A percentile compares a stretch with the other conserved stretches of the same genome.
phyloP scores from a whole-genome alignment of 1,284 basidiomycete genomes.

The Mycosarcoma mackinlayi region DNA sequence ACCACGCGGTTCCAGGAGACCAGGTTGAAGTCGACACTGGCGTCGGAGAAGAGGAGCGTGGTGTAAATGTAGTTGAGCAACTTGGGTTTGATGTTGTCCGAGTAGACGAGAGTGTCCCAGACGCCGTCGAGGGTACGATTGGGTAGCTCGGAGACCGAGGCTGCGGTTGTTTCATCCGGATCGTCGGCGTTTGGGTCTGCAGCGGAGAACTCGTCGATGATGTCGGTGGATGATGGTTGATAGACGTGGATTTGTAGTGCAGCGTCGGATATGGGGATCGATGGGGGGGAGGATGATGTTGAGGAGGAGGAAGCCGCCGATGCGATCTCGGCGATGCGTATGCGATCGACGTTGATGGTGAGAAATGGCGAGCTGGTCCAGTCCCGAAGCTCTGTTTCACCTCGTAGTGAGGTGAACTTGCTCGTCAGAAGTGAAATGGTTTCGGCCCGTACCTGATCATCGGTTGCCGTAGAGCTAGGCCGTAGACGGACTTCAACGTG shows the following conservation, averaged over 20 bases:
- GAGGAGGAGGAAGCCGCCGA: background rate
- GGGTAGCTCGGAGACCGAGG: constrained; percentile 85
- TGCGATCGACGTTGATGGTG: constrained; percentile 78
- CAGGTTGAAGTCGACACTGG: constrained; percentile 87
- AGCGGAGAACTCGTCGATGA: constrained; percentile 82
- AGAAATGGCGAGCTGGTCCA: constrained; percentile 76
- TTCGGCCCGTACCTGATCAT: constrained; percentile 16
- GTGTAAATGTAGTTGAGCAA: constrained; percentile 94
- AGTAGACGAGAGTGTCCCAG: constrained; percentile 87
- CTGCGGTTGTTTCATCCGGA: constrained; percentile 76
- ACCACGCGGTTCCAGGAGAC: constrained; percentile 95
- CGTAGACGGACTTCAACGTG: constrained; percentile 40
- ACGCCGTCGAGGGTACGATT: constrained; percentile 84
- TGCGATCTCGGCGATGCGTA: constrained; percentile 76
- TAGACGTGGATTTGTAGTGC: constrained; percentile 80
- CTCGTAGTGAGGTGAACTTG: constrained; percentile 69
- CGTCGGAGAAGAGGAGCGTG: constrained; percentile 88
- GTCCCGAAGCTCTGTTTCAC: constrained; percentile 77
- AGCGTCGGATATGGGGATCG: constrained; percentile 37
- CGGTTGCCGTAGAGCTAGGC: constrained; percentile 24
- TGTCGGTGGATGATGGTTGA: constrained; percentile 77
- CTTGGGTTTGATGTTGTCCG: constrained; percentile 86
- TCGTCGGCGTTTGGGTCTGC: constrained; percentile 73
- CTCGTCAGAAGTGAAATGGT: constrained; percentile 13
- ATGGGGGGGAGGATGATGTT: constrained; percentile 4